These are phyloP conservation scores for Cercospora sp. DNA, from an alignment of 2,329 filamentous ascomycete genomes.

Conservation along the genomic window DNA sequence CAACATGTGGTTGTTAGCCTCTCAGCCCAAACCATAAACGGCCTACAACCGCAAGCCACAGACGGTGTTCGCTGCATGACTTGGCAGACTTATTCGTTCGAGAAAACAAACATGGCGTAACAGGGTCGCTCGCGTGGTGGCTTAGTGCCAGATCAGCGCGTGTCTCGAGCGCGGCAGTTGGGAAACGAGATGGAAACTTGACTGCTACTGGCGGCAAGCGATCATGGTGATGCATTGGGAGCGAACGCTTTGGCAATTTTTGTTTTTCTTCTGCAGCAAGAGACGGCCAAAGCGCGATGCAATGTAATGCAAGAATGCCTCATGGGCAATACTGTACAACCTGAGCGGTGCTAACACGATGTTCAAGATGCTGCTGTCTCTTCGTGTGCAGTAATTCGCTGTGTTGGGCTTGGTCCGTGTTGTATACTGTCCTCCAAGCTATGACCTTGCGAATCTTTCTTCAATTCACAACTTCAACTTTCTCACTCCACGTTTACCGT, in stretches of 20 bases:
- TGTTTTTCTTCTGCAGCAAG: not conserved
- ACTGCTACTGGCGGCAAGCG: not conserved
- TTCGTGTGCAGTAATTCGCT: not conserved
- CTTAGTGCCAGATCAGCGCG: not conserved
- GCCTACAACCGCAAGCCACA: not conserved
- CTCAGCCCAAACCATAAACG: not conserved
- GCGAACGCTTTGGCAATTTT: not conserved
- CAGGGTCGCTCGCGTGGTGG: not conserved
- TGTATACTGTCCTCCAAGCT: not conserved
- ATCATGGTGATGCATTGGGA: not conserved
- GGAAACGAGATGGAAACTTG: not conserved
- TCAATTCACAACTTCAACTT: not conserved
- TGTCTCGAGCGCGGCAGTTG: not conserved
- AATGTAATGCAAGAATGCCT: constrained; percentile 5
- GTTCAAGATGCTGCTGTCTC: not conserved
- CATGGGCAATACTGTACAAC: not conserved
- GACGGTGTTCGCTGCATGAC: not conserved
- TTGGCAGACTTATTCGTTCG: not conserved
- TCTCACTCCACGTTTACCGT: not conserved
- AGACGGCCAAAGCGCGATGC: constrained; percentile 3
- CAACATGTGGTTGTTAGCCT: not conserved
- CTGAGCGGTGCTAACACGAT: constrained; percentile 10
- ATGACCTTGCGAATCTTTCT: constrained; percentile 2
- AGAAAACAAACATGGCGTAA: not conserved
- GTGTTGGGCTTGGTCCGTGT: not conserved